A percentile compares a stretch with the other conserved stretches of the same genome.
Evolutionary conservation across 2,329 filamentous ascomycete genomes (phyloP).

Genomic region (Colletotrichum lupini): DNA sequence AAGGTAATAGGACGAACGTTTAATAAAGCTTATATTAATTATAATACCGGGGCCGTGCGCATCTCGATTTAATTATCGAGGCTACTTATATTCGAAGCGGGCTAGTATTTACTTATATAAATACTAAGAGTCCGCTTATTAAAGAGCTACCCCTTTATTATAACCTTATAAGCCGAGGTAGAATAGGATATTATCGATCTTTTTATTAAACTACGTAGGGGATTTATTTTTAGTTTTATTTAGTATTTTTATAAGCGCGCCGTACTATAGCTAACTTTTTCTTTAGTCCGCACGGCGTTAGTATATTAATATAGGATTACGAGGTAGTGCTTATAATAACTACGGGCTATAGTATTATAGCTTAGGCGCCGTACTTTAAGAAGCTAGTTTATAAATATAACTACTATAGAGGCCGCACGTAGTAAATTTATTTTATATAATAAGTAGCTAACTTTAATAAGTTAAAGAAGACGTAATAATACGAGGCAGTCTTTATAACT

Average conservation of each 20-base stretch:
- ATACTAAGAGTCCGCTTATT: constrained; percentile 2
- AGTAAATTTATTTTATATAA: background rate
- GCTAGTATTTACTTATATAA: background rate
- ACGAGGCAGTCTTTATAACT: background rate
- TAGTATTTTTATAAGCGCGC: background rate
- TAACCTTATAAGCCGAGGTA: background rate
- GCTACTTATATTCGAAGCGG: too few relatives aligned
- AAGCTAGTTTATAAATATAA: constrained; percentile 2
- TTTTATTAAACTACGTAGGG: background rate
- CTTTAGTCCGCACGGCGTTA: background rate
- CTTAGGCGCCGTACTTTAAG: background rate
- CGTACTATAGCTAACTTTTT: background rate
- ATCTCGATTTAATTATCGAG: too few relatives aligned
- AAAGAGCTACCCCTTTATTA: background rate
- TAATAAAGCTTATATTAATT: too few relatives aligned
- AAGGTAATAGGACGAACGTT: too few relatives aligned
- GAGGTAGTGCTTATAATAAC: background rate
- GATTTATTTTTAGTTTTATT: background rate
- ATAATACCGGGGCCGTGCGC: too few relatives aligned
- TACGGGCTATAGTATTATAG: background rate
- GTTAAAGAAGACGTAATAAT: background rate
- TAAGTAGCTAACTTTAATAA: background rate
- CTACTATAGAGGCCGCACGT: background rate
- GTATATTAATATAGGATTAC: background rate
- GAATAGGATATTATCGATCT: background rate